Evolutionary conservation across 73 alveolate species (phyloP).

Genomic region (Diophrys appendiculata): DNA sequence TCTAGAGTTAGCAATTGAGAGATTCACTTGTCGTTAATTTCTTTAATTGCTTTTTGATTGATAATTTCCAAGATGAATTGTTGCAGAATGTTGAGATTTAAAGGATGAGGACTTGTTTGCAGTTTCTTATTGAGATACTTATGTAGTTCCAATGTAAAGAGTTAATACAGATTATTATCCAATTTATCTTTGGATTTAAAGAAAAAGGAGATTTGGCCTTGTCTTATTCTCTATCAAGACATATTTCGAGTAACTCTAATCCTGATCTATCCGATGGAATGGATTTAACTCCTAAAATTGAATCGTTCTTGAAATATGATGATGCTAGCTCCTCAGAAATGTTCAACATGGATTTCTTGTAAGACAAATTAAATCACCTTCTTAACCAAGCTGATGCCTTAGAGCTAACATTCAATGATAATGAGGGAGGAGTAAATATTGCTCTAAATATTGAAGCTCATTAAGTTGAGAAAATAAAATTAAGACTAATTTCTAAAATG

Average conservation of each 20-base stretch:
- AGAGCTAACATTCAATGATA: not conserved
- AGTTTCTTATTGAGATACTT: not conserved
- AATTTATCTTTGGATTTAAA: not conserved
- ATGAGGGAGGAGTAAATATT: not conserved
- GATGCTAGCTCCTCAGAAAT: not conserved
- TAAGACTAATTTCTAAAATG: not conserved
- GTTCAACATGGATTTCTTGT: not conserved
- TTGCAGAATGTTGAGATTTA: not conserved
- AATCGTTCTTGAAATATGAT: not conserved
- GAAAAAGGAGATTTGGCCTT: too few relatives aligned
- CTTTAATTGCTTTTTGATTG: not conserved
- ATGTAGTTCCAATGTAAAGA: not conserved
- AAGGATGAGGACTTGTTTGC: not conserved
- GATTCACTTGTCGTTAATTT: not conserved
- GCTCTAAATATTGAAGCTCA: not conserved
- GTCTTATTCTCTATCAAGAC: too few relatives aligned
- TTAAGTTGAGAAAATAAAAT: not conserved
- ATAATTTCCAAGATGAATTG: not conserved
- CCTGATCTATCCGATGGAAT: not conserved
- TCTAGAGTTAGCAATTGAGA: not conserved
- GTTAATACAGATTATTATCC: not conserved
- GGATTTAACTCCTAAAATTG: not conserved
- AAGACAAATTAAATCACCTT: not conserved
- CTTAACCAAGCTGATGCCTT: not conserved
- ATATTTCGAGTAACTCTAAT: too few relatives aligned